Base-by-base conservation (phyloP, 2,329 filamentous ascomycete species). In the Claviceps purpurea region DNA sequence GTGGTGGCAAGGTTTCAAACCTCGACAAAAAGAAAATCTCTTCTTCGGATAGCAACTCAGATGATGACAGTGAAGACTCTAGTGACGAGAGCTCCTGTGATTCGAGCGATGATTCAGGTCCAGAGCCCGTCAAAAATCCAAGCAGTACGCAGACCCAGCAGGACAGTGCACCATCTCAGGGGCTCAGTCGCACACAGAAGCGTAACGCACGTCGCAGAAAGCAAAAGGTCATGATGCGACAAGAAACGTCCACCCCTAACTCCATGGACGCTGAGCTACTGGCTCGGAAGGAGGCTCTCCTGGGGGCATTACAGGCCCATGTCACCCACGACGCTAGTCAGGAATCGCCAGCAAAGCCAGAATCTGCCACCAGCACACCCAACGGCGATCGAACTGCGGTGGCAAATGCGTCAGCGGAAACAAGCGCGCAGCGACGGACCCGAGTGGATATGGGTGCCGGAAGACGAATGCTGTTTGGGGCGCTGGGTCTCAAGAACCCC, bases 401-500 rank as follows among this genome's bases (percentile, higher is more conserved):
- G n/a, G 30, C 44, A 13, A 18, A 49, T 20, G 18, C 39, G 4
- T 14, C 41, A 7, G 22, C 45, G 16, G 37, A 30, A n/a, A 30
- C 42, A 14, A 14, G 13, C n/a, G 45, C 42, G 6, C 42, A 49
- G 11, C 40, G 53, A 30, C 16, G 44, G 48, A 22, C 13, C n/a
- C 63, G 50, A 18, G 55, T 70, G 8, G 67, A 78, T 52, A 55
- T 88, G 34, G 77, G 74, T 16, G 82, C 83, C 50, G 79, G 82
- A 2, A 76, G 79, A 50, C 77, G 87, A 57, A 70, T 90, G 52
- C 65, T 91, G 0, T 87, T 89, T 59, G 82, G 82, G 8, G 83
- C 85, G 6, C 71, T 91, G 3, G 87, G 86, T 3, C 65, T 89
- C 10, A 79, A 79, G 51, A 76, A 75, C 4, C 85, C 87, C 1